Conservation (phyloP, 139 green algal species). For the Chlorella sorokiniana region DNA sequence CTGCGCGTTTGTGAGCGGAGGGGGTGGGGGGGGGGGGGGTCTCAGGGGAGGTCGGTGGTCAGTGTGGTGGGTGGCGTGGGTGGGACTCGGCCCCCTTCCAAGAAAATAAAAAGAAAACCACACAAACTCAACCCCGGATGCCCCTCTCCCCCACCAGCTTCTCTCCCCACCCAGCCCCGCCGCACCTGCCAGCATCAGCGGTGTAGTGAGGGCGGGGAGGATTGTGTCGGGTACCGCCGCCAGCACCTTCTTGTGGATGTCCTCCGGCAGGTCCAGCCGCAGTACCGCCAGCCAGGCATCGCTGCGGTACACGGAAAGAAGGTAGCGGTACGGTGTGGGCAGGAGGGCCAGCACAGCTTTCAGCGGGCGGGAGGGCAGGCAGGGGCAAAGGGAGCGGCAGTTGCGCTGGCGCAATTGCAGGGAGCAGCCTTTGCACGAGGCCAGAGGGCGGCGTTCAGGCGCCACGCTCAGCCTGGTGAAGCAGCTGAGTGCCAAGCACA, state of each 20-base stretch:
- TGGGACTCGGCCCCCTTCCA: background rate
- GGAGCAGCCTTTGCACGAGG: no score
- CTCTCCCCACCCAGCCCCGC: slow-evolving; percentile 62
- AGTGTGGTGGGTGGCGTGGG: no score
- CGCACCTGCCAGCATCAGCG: slow-evolving; percentile 54
- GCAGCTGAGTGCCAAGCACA: background rate
- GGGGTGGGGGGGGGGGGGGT: background rate
- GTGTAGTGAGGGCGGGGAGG: slow-evolving; percentile 60
- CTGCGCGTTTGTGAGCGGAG: slow-evolving; percentile 43
- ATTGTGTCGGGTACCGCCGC: slow-evolving; percentile 64
- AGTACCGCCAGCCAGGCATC: slow-evolving; percentile 89
- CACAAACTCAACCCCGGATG: background rate
- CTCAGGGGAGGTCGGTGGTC: no score
- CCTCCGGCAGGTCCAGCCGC: slow-evolving; percentile 67
- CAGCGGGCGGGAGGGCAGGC: no score
- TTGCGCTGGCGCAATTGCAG: no score
- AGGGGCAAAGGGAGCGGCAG: background rate
- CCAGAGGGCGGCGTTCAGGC: no score
- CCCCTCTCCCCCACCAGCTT: background rate
- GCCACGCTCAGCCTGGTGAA: background rate
- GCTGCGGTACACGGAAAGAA: slow-evolving; percentile 37
- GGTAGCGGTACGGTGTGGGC: background rate
- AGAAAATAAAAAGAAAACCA: background rate
- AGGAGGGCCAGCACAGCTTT: background rate
- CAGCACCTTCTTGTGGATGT: slow-evolving; percentile 76